Conservation (phyloP, 2,329 filamentous ascomycete genomes). For the Verticillium albo-atrum region DNA sequence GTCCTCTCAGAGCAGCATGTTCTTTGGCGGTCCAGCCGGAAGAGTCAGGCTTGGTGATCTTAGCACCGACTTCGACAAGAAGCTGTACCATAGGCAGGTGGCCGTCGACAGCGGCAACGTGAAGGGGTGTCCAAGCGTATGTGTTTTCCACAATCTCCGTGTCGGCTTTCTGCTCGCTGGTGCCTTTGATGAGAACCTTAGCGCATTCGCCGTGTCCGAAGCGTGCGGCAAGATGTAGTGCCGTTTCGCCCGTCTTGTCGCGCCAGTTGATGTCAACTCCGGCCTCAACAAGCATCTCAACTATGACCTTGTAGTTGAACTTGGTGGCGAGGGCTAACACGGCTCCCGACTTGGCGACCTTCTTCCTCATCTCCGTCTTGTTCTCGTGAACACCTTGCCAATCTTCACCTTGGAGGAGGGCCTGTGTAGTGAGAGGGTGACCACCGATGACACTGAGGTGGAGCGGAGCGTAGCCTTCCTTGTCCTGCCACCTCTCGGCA, state of each 20-base stretch:
- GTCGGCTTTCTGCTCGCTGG: slow-evolving; percentile 65
- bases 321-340: slow-evolving; percentile 85
- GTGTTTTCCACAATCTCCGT: slow-evolving; percentile 75
- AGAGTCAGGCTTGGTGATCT: slow-evolving; percentile 69
- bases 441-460: slow-evolving; percentile 91
- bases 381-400: slow-evolving; percentile 62
- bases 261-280: slow-evolving; percentile 92
- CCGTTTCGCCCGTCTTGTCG: slow-evolving; percentile 85
- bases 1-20: slow-evolving; percentile 85
- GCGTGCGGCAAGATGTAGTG: slow-evolving; percentile 84
- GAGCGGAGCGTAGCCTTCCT: slow-evolving; percentile 83
- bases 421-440: slow-evolving; percentile 79
- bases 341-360: slow-evolving; percentile 78
- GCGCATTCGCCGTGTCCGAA: slow-evolving; percentile 83
- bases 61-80: slow-evolving; percentile 72
- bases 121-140: slow-evolving; percentile 93
- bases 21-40: slow-evolving; percentile 95
- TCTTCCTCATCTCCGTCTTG: slow-evolving; percentile 61
- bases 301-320: slow-evolving; percentile 78
- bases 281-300: slow-evolving; percentile 81
- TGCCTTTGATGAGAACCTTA: slow-evolving; percentile 67
- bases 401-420: slow-evolving; percentile 74
- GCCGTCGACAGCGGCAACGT: slow-evolving; percentile 88
- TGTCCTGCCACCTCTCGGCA: slow-evolving; percentile 83
- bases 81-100: slow-evolving; percentile 70